phyloP scores from a whole-genome alignment of 371 early-diverging fungal species.

The Blyttiomyces sp. region DNA sequence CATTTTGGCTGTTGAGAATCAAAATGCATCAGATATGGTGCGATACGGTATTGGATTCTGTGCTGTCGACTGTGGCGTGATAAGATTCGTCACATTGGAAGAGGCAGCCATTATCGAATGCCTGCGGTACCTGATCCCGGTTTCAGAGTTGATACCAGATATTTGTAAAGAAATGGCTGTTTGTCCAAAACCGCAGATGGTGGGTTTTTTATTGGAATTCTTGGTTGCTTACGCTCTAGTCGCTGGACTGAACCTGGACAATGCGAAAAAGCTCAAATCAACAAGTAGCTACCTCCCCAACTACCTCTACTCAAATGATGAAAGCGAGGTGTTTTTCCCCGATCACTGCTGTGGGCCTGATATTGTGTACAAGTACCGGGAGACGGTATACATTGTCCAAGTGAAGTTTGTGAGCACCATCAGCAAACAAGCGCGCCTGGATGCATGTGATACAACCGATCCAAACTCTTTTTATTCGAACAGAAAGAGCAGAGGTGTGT shows the following conservation, averaged over 20 bases:
- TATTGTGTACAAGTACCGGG: slow-evolving; percentile 25
- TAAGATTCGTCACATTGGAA: background rate
- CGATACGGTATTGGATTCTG: slow-evolving; percentile 11
- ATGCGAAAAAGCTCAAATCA: slow-evolving; percentile 7
- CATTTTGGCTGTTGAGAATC: background rate
- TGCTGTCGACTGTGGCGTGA: background rate
- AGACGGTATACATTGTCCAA: slow-evolving; percentile 27
- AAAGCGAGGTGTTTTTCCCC: slow-evolving; percentile 16
- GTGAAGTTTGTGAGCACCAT: slow-evolving; percentile 34
- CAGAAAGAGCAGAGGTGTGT: slow-evolving; percentile 7
- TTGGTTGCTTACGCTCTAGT: slow-evolving; percentile 32
- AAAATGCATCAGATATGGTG: slow-evolving; percentile 8
- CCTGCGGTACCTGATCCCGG: slow-evolving; percentile 26
- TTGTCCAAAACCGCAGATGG: slow-evolving; percentile 22
- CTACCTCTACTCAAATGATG: background rate
- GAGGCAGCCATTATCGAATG: slow-evolving; percentile 14
- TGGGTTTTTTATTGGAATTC: slow-evolving; percentile 28
- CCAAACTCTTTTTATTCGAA: slow-evolving; percentile 22
- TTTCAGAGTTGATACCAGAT: slow-evolving; percentile 14
- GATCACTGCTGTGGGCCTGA: slow-evolving; percentile 31
- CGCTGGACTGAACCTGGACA: slow-evolving; percentile 6
- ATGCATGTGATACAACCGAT: slow-evolving; percentile 30
- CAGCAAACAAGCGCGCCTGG: slow-evolving; percentile 24
- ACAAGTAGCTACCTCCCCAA: background rate
- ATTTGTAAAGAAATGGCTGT: slow-evolving; percentile 9